These are phyloP conservation scores for Colletotrichum sublineola DNA, from an alignment of 2,329 filamentous ascomycete species.

Conservation along the genomic window DNA sequence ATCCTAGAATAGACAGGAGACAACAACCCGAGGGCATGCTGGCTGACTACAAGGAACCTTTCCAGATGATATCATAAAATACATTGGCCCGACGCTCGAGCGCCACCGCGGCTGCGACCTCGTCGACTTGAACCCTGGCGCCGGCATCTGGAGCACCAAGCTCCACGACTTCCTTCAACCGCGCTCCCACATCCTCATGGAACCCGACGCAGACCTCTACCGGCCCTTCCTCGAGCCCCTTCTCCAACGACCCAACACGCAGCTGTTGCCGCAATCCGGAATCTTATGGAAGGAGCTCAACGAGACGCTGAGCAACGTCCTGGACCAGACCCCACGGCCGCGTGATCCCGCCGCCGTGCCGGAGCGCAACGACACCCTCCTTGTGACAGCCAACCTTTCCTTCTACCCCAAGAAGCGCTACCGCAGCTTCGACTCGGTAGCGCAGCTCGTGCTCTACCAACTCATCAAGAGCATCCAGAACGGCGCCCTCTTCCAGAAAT, in stretches of 20 bases:
- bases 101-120: constrained; percentile 84
- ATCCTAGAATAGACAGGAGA: no score
- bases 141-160: constrained; percentile 82
- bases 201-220: constrained; percentile 74
- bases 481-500: constrained; percentile 75
- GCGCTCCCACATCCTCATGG: constrained; percentile 85
- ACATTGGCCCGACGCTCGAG: constrained; percentile 76
- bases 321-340: constrained; percentile 64
- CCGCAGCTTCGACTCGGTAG: constrained; percentile 67
- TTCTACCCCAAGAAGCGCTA: constrained; percentile 65
- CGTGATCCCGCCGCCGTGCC: constrained; percentile 56
- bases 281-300: constrained; percentile 72
- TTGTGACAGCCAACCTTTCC: constrained; percentile 78
- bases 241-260: constrained; percentile 66
- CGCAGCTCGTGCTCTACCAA: constrained; percentile 71
- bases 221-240: constrained; percentile 71
- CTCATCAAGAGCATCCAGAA: constrained; percentile 71
- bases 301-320: constrained; percentile 66
- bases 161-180: constrained; percentile 82
- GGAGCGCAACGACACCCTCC: constrained; percentile 76
- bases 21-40: not conserved
- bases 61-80: constrained; percentile 76
- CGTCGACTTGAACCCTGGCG: constrained; percentile 87
- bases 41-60: not conserved
- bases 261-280: constrained; percentile 68